Evolutionary conservation across 108 stramenopile species (phyloP).

Genomic region (Discostella stelligeroides): DNA sequence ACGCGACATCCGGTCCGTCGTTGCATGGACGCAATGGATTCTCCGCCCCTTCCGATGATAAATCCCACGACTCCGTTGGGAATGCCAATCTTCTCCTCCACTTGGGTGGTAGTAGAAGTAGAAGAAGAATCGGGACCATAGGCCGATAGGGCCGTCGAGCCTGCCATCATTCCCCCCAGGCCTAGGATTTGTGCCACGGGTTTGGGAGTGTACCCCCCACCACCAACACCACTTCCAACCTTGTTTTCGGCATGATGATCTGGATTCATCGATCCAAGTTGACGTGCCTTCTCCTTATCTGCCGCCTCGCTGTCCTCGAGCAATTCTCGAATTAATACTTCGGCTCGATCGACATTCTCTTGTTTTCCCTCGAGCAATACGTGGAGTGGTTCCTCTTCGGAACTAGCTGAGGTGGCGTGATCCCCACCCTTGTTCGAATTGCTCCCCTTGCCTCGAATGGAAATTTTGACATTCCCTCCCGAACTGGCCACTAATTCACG

Average conservation of each 20-base stretch:
- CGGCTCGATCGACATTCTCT: conserved; percentile 58
- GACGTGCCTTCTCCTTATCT: conserved; percentile 67
- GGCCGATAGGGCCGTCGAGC: conserved; percentile 39
- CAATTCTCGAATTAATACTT: conserved; percentile 52
- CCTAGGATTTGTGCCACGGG: conserved; percentile 83
- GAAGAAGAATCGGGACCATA: conserved; percentile 31
- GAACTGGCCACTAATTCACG: conserved; percentile 45
- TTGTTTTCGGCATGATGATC: conserved; percentile 2
- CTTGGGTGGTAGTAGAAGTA: neutral
- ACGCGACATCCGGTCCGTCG: conserved; percentile 72
- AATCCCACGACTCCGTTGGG: conserved; percentile 83
- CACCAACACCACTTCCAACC: neutral
- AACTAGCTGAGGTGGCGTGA: conserved; percentile 18
- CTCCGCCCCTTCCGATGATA: conserved; percentile 92
- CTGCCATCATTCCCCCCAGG: conserved; percentile 14
- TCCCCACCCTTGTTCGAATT: conserved; percentile 12
- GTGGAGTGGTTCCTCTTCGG: conserved; percentile 71
- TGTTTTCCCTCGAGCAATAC: conserved; percentile 63
- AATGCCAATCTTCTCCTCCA: conserved; percentile 82
- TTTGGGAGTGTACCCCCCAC: conserved; percentile 62
- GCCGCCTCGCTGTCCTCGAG: conserved; percentile 57
- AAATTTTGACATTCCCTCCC: conserved; percentile 53
- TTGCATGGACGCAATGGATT: conserved; percentile 87
- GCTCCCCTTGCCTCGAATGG: conserved; percentile 50
- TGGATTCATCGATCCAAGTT: conserved; percentile 52